Conservation (phyloP, 2,329 filamentous ascomycete species). For the Colletotrichum echinochloae region DNA sequence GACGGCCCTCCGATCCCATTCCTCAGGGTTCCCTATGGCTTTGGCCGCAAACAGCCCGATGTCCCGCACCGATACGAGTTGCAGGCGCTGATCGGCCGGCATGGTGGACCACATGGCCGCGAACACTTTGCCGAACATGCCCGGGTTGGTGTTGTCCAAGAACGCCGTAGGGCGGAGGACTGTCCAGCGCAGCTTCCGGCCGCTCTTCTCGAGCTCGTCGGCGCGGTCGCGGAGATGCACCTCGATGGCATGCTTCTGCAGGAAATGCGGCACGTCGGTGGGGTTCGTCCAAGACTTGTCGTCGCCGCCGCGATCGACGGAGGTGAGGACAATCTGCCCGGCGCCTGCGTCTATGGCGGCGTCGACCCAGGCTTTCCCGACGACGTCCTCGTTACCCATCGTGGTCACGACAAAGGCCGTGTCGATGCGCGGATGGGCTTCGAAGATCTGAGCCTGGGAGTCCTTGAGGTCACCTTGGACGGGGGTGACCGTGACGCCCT, state of each 20-base stretch:
- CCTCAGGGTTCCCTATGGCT: slow-evolving; percentile 37
- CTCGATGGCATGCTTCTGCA: slow-evolving; percentile 43
- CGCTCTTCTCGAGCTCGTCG: slow-evolving; percentile 12
- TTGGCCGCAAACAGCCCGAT: slow-evolving; percentile 44
- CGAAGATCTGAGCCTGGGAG: slow-evolving; percentile 42
- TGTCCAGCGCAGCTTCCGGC: slow-evolving; percentile 41
- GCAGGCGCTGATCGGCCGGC: slow-evolving; percentile 43
- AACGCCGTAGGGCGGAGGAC: slow-evolving; percentile 47
- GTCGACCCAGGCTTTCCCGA: slow-evolving; percentile 45
- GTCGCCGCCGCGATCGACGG: slow-evolving; percentile 45
- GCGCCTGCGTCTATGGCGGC: slow-evolving; percentile 56
- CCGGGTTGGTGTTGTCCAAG: slow-evolving; percentile 46
- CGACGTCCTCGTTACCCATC: slow-evolving; percentile 44
- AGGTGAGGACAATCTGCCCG: slow-evolving; percentile 52
- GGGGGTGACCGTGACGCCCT: slow-evolving; percentile 40
- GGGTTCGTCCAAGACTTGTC: slow-evolving; percentile 44
- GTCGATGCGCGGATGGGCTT: slow-evolving; percentile 41
- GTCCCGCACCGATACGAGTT: slow-evolving; percentile 45
- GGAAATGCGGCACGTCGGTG: slow-evolving; percentile 44
- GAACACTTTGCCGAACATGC: slow-evolving; percentile 46
- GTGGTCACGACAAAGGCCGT: slow-evolving; percentile 47
- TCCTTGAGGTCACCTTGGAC: slow-evolving; percentile 41
- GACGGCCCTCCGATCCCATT: slow-evolving; percentile 38
- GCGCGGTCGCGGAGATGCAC: slow-evolving; percentile 39
- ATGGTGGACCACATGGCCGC: slow-evolving; percentile 46